These are phyloP conservation scores for Populus hybrid DNA, from an alignment of 441 rosid species.

Conservation along the genomic window DNA sequence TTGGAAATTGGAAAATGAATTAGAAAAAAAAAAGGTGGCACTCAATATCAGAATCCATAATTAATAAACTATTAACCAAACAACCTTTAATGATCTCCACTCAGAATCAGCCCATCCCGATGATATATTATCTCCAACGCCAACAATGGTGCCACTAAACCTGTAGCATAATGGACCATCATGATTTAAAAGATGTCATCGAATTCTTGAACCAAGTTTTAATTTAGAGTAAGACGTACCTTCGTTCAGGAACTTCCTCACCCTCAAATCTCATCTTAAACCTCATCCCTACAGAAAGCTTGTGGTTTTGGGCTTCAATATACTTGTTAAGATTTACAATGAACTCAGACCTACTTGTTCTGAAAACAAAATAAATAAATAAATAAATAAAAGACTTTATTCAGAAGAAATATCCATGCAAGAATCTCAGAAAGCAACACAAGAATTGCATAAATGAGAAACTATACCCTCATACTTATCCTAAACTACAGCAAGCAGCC, in stretches of 20 bases:
- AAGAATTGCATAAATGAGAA: neutral
- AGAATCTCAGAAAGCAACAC: neutral
- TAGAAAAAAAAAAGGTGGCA: neutral
- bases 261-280: slow-evolving; percentile 99
- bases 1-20: neutral
- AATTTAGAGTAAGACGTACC: slow-evolving; percentile 39
- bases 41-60: neutral
- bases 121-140: slow-evolving; percentile 72
- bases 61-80: neutral
- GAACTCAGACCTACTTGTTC: slow-evolving; percentile 97
- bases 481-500: neutral
- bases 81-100: slow-evolving; percentile 97
- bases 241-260: slow-evolving; percentile 96
- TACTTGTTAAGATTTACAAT: slow-evolving; percentile 87
- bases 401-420: neutral
- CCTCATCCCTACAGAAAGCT: slow-evolving; percentile 95
- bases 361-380: slow-evolving; percentile 24
- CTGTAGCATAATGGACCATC: slow-evolving; percentile 38
- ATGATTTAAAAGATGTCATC: slow-evolving; percentile 3
- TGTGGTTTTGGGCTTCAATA: slow-evolving; percentile 83
- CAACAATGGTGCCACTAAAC: slow-evolving; percentile 97
- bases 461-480: neutral
- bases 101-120: slow-evolving; percentile 89
- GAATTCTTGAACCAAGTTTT: slow-evolving; percentile 11
- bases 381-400: neutral